Evolutionary conservation across 306 rosid species (phyloP), one percentile per base, ranked within the genome.

Genomic region (peach (Prunus persica)): DNA sequence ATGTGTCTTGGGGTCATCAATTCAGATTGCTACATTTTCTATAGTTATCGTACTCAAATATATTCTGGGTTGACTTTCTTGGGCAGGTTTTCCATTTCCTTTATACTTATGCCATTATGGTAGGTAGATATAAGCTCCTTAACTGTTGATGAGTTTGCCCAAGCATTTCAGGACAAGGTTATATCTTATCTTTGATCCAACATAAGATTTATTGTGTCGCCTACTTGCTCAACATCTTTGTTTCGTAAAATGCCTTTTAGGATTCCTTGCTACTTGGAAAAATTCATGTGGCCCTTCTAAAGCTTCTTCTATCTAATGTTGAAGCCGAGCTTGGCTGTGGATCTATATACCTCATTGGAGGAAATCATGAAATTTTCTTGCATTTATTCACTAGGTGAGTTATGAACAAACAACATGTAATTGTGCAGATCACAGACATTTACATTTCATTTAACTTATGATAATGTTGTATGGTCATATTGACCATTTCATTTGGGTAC

Each of bases 131-230:
- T 87, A 70, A 88, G 92, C 79, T 82, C 97, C 83, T 95, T 95
- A 90, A 95, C 91, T 55, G 90, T 92, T 73, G 99, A 95, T 82
- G 97, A 95, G 82, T 86, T 95, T 79, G 91, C 89, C 81, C 97
- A 91, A 85, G 89, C 99, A 66, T 89, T 95, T 89, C 93, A 88
- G 78, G 97, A 95, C 69, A 92, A 89, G 99, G 99, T 95, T 78
- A 74, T 73, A 78, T 74, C 74, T 81, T 71, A 46, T 86, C 79
- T 76, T 73, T 81, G 61, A 75, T 77, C 73, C 60, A 11, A n/a
- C 72, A 73, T 70, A 75, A 49, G 57, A 46, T 63, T 54, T 70
- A 46, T 72, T 64, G 43, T 72, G 69, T 75, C 70, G 76, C 70
- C 63, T 28, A 34, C 56, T 65, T 66, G 65, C 22, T 51, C 46